Percentiles rank a stretch among this genome's conserved stretches.
Evolutionary conservation across 2,329 filamentous ascomycete species (phyloP).

Genomic region (Fusarium keratoplasticum): DNA sequence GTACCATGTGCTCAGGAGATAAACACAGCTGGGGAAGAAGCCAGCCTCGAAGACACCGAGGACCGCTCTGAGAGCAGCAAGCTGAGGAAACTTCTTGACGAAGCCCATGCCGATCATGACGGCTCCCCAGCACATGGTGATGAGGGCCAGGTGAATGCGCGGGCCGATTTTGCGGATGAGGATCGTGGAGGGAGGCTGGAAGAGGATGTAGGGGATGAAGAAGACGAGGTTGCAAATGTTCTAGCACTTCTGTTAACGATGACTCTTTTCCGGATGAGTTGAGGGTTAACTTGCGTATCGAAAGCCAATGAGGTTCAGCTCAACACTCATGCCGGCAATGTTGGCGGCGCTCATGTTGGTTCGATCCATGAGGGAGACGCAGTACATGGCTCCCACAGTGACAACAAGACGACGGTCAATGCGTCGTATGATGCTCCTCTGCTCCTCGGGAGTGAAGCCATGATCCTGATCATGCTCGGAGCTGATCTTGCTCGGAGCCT

Average conservation of each 20-base stretch:
- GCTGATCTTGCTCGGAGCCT: constrained; percentile 37
- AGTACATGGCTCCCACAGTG: constrained; percentile 76
- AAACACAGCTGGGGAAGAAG: constrained; percentile 78
- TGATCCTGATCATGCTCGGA: constrained; percentile 47
- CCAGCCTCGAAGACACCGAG: constrained; percentile 76
- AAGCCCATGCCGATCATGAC: constrained; percentile 77
- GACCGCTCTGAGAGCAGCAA: constrained; percentile 68
- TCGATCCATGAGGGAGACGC: constrained; percentile 81
- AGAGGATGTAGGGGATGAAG: constrained; percentile 78
- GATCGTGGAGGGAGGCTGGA: constrained; percentile 78
- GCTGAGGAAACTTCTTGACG: constrained; percentile 59
- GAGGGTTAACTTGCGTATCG: constrained; percentile 54
- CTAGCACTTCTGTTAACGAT: constrained; percentile 42
- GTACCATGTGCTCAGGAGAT: constrained; percentile 81
- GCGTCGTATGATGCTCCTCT: constrained; percentile 74
- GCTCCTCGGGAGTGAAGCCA: constrained; percentile 70
- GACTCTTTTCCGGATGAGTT: fast-evolving
- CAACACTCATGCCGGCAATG: constrained; percentile 72
- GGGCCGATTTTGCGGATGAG: constrained; percentile 75
- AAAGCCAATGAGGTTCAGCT: constrained; percentile 59
- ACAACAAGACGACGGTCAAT: constrained; percentile 75
- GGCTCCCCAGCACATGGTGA: constrained; percentile 69
- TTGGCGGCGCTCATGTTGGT: constrained; percentile 80
- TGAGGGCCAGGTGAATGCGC: constrained; percentile 64
- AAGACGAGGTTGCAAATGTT: constrained; percentile 79